These are phyloP conservation scores for Firmiana major DNA, from an alignment of 345 rosid genomes.

Conservation along the genomic window DNA sequence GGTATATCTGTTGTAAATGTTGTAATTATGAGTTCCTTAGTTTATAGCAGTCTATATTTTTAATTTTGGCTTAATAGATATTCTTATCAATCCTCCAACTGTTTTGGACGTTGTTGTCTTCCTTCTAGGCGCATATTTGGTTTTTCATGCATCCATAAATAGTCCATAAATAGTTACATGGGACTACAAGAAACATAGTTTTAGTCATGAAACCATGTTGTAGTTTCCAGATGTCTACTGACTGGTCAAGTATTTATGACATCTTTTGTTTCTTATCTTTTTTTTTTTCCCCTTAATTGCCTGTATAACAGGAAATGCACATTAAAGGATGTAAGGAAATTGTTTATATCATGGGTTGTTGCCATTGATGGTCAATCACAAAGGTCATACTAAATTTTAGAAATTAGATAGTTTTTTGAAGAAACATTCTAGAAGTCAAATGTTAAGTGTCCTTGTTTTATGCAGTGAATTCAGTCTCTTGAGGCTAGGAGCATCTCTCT, in stretches of 20 bases:
- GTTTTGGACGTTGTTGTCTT: constrained; percentile 51
- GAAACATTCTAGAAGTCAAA: not conserved
- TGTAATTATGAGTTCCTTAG: too few relatives aligned
- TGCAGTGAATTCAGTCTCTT: constrained; percentile 56
- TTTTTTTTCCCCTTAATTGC: too few relatives aligned
- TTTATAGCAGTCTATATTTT: too few relatives aligned
- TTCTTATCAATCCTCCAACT: too few relatives aligned
- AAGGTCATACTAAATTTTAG: constrained; percentile 35
- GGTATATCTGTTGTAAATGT: too few relatives aligned
- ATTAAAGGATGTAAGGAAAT: constrained; percentile 60
- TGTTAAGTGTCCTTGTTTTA: not conserved
- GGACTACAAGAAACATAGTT: constrained; percentile 32
- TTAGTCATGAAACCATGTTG: constrained; percentile 13
- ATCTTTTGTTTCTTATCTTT: not conserved
- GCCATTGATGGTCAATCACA: constrained; percentile 52
- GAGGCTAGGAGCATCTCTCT: constrained; percentile 57
- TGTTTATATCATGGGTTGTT: constrained; percentile 57
- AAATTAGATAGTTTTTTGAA: not conserved
- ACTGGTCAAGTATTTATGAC: not conserved
- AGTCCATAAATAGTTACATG: constrained; percentile 57
- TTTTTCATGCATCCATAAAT: constrained; percentile 65
- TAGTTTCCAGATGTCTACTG: not conserved
- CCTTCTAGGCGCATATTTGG: constrained; percentile 93
- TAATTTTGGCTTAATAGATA: too few relatives aligned
- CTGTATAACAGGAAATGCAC: constrained; percentile 63